phyloP scores from a whole-genome alignment of 306 rosid genomes.

The Trifolium dubium region DNA sequence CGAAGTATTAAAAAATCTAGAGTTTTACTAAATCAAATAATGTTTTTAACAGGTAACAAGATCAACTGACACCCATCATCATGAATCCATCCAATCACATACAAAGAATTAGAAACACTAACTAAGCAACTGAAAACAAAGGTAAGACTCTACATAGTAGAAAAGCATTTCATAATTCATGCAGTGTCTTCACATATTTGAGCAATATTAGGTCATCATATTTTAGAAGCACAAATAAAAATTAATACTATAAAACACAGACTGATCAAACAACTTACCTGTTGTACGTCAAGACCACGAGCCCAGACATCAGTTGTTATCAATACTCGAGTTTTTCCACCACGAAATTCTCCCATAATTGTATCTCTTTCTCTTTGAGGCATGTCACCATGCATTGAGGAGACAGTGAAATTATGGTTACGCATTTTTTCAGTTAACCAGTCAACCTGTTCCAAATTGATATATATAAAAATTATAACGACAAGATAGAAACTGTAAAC shows the following conservation, averaged over 20 bases:
- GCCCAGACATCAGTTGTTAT: slow-evolving; percentile 99
- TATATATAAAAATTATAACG: not conserved
- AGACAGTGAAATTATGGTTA: slow-evolving; percentile 86
- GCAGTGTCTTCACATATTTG: not conserved
- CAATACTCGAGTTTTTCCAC: slow-evolving; percentile 90
- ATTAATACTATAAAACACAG: not conserved
- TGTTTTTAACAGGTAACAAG: not conserved
- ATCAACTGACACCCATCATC: not conserved
- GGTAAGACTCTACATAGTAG: not conserved
- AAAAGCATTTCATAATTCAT: not conserved
- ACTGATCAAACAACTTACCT: slow-evolving; percentile 61
- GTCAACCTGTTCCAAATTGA: slow-evolving; percentile 70
- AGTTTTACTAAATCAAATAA: not conserved
- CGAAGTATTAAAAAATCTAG: not conserved
- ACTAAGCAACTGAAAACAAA: not conserved
- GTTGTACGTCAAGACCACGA: slow-evolving; percentile 97
- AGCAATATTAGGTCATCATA: slow-evolving; percentile 14
- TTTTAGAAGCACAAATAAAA: not conserved
- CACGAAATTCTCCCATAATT: slow-evolving; percentile 89
- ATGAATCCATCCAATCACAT: not conserved
- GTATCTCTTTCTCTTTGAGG: slow-evolving; percentile 98
- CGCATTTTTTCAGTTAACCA: slow-evolving; percentile 99
- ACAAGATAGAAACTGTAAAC: not conserved
- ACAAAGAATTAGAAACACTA: not conserved
- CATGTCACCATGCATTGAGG: slow-evolving; percentile 99